Percentiles rank a stretch among this genome's conserved stretches.
Evolutionary conservation across 139 green algal genomes (phyloP).

Genomic region (Micractinium sp.): DNA sequence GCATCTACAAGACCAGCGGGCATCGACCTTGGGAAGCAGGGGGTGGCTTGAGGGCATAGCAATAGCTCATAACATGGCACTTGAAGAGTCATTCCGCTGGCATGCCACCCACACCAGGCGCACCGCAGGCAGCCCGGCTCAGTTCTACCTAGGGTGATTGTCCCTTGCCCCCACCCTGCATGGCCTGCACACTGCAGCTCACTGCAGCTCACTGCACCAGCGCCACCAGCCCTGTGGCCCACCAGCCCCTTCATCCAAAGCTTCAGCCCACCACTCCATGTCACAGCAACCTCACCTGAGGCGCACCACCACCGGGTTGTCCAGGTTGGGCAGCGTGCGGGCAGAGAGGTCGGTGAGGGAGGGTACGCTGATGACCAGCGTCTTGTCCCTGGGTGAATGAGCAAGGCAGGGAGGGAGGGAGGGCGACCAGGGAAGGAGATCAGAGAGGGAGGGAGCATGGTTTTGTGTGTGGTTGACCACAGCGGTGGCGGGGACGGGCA

Average conservation of each 20-base stretch:
- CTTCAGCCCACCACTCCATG: neutral
- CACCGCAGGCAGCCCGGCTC: neutral
- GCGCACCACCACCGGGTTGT: slow-evolving; percentile 30
- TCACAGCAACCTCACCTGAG: neutral
- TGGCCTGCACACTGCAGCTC: neutral
- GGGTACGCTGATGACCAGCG: slow-evolving; percentile 31
- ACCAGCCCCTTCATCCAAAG: neutral
- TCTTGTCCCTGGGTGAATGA: slow-evolving; percentile 10
- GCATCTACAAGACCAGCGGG: neutral
- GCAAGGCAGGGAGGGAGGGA: neutral
- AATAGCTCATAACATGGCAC: neutral
- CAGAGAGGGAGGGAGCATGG: neutral
- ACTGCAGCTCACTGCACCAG: neutral
- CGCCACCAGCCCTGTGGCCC: neutral
- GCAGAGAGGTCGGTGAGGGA: slow-evolving; percentile 1
- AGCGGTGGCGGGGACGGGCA: no score
- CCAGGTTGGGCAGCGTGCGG: slow-evolving; percentile 15
- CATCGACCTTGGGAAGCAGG: neutral
- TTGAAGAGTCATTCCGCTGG: neutral
- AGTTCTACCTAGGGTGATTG: no score
- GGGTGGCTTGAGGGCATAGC: neutral
- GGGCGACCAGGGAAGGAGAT: no score
- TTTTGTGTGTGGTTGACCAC: no score
- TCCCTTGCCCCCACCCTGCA: no score
- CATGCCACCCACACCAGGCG: no score